Evolutionary conservation across 169 alveolate genomes (phyloP), one percentile per base, ranked within the genome.

Genomic region (Sarcocystis neurona): DNA sequence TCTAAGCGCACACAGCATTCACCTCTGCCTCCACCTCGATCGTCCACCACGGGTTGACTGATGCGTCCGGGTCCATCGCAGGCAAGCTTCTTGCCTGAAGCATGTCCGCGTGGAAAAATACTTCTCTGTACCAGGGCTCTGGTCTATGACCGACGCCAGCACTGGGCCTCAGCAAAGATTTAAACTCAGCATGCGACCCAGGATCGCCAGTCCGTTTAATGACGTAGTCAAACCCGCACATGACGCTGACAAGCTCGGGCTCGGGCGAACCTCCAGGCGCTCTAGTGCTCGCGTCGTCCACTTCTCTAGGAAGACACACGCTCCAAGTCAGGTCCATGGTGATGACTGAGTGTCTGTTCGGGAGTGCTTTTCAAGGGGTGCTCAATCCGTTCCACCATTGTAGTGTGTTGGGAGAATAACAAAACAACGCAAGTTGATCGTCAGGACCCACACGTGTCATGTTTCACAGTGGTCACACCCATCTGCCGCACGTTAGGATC

Each of bases 31-130:
- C 90, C 0, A 86, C 90, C 10, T 74, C 85, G 41, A 86, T 39
- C 1, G 78, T 50, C 90, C 90, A 86, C 86, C 85, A 74, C 0
- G 90, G 90, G 56, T 86, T 74, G 46, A 86, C 86, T 46, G 74
- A 75, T 41, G 86, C 90, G 47, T 86, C 90, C 56, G 37, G 48
- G 48, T 86, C 90, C 79, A 74, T 34, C 27, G 90, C 85, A 23
- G 90, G 90, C 5, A 86, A 79, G 46, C 68, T 86, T 60, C 90
- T 44, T 2, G 90, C 90, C 50, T 86, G 90, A 32, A 86, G 90
- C 56, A 86, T 74, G 30, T 86, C 90, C 8, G 37, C 60, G 66
- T 86, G 90, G 50, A 86, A 74, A 50, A 50, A 86, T 37, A 86
- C 86, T 15, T 48, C 47, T n/a, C 53, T 46, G 79, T 74, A 86